Conservation (phyloP, 495 filamentous ascomycete genomes). For the Pyronema domesticum region DNA sequence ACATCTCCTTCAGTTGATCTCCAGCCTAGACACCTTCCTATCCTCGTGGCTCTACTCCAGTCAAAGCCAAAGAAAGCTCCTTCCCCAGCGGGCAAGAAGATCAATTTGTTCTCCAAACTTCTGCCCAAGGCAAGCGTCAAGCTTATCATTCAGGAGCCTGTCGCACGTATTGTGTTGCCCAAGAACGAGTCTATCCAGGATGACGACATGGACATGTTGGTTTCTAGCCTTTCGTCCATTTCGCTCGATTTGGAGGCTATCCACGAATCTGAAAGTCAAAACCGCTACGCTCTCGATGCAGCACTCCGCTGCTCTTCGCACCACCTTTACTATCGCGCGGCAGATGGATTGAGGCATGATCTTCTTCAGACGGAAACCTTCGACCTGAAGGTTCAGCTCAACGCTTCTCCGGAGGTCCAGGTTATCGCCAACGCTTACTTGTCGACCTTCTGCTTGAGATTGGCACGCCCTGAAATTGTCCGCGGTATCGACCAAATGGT, state of each 20-base stretch:
- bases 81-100: constrained; percentile 29
- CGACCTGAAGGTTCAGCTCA: constrained; percentile 69
- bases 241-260: constrained; percentile 86
- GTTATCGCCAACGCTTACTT: constrained; percentile 64
- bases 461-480: constrained; percentile 81
- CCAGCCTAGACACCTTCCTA: constrained; percentile 81
- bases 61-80: constrained; percentile 34
- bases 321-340: constrained; percentile 88
- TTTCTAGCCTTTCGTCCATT: constrained; percentile 81
- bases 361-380: constrained; percentile 69
- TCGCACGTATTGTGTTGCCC: constrained; percentile 72
- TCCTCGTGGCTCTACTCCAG: constrained; percentile 58
- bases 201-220: constrained; percentile 79
- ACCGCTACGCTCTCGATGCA: constrained; percentile 70
- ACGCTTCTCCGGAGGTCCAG: constrained; percentile 66
- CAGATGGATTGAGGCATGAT: constrained; percentile 60
- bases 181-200: constrained; percentile 36
- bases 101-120: constrained; percentile 69
- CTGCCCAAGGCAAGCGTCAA: constrained; percentile 91
- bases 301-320: constrained; percentile 71
- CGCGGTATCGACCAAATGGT: constrained; percentile 83
- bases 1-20: constrained; percentile 91
- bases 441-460: constrained; percentile 71
- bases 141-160: constrained; percentile 88
- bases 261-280: constrained; percentile 59